Base-by-base conservation (phyloP, 2,329 filamentous ascomycete genomes). In the Chrysosporium queenslandicum region DNA sequence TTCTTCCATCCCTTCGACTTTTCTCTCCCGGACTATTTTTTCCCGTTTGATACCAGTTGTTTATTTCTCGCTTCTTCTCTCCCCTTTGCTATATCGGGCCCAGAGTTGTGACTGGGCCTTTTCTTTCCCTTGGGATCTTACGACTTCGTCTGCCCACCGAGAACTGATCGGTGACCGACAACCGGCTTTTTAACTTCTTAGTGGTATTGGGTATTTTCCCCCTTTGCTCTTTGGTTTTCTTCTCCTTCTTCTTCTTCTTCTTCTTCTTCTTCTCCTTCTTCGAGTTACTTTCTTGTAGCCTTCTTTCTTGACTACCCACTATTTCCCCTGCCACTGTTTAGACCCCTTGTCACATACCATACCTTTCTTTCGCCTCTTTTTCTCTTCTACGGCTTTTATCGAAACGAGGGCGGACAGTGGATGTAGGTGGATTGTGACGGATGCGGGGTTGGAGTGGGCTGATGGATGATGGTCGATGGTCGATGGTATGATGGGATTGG, bases 1-100 rank as follows among this genome's bases (percentile, higher is more conserved):
- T 16, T 4, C 14, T 21, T 37, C 21, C 46, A 9, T 39, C 16
- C 3, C 12, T 29, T 37, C 45, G 21, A 23, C 25, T 48, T 37
- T 36, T 23, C 20, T n/a, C 23, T 37, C 18, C 16, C 18, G 4
- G 27, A 29, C 9, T 29, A 29, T 36, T 29, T 25, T 16, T 30
- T 12, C n/a, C n/a, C n/a, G n/a, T 39, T 49, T 21, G 32, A 49
- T 49, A 49, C 43, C 43, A 36, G 29, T 34, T n/a, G n/a, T 43
- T 46, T 46, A 30, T 46, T 20, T 23, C 9, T 36, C 16, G 9
- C 36, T 14, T 21, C 16, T 7, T n/a, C 27, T 36, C 16, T 21
- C 16, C 42, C 42, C 29, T 29, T 29, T 9, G 27, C 27, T n/a
- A n/a, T n/a, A n/a, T n/a, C n/a, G n/a, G n/a, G n/a, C n/a, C n/a